These are phyloP conservation scores for Dillenia turbinata DNA, from an alignment of 164 flowering plant genomes.

Conservation along the genomic window DNA sequence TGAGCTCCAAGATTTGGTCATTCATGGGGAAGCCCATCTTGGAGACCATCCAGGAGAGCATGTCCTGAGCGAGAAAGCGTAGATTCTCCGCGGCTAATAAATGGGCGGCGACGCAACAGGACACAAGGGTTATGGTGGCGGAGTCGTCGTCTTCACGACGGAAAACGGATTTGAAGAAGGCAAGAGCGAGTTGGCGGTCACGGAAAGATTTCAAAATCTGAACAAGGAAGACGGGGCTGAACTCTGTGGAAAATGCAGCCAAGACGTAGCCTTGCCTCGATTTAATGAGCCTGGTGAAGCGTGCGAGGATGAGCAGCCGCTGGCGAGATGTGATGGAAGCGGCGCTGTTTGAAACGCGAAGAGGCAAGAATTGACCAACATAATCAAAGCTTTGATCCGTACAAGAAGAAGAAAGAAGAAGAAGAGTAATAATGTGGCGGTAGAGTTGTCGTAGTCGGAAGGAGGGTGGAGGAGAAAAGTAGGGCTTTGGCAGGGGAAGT, in stretches of 20 bases:
- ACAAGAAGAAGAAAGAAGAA: conserved; percentile 7
- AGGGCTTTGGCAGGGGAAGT: conserved; percentile 12
- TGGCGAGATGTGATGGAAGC: conserved; percentile 41
- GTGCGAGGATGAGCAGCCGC: conserved; percentile 34
- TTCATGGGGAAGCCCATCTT: conserved; percentile 44
- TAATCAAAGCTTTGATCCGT: conserved; percentile 18
- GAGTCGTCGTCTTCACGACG: conserved; percentile 25
- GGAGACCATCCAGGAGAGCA: conserved; percentile 46
- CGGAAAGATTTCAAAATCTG: conserved; percentile 44
- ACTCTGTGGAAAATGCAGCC: conserved; percentile 22
- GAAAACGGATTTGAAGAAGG: conserved; percentile 61
- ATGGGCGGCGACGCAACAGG: conserved; percentile 52
- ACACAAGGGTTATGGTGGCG: conserved; percentile 8
- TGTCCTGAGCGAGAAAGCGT: conserved; percentile 56
- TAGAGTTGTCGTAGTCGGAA: background rate
- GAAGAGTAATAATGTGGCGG: background rate
- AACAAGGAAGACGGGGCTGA: conserved; percentile 45
- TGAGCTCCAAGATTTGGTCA: conserved; percentile 34
- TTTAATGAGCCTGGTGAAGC: conserved; percentile 49
- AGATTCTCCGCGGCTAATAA: conserved; percentile 37
- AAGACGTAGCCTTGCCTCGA: conserved; percentile 23
- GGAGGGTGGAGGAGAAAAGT: conserved; percentile 2
- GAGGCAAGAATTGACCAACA: conserved; percentile 46
- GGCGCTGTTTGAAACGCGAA: background rate
- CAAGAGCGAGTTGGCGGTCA: conserved; percentile 33